phyloP scores from a whole-genome alignment of 2,329 filamentous ascomycete genomes.

The Xylaria sp. region DNA sequence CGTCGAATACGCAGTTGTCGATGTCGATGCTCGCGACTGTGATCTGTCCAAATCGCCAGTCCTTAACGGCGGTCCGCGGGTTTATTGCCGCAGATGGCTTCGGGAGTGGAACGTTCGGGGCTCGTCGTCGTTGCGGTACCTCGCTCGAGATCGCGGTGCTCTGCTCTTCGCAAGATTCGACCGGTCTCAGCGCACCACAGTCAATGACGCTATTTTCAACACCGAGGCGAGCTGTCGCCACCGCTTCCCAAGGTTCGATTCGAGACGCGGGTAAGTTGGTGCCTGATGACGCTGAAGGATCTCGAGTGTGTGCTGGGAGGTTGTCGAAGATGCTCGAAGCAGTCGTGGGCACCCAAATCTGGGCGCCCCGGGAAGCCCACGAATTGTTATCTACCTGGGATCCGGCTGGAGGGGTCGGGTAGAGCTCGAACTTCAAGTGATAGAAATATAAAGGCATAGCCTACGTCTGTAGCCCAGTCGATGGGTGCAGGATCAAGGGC shows the following conservation, averaged over 20 bases:
- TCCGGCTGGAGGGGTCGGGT: conserved; percentile 42
- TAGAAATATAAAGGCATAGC: conserved; percentile 60
- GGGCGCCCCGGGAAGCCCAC: conserved; percentile 14
- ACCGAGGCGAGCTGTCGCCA: conserved; percentile 14
- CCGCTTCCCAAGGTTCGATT: conserved; percentile 12
- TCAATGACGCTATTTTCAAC: conserved; percentile 40
- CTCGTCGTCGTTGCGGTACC: conserved; percentile 36
- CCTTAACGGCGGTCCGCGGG: conserved; percentile 48
- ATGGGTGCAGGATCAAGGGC: background rate
- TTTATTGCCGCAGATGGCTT: conserved; percentile 41
- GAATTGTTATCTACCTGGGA: conserved; percentile 9
- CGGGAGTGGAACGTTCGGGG: conserved; percentile 40
- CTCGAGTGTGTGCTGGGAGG: conserved; percentile 46
- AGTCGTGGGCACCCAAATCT: conserved; percentile 47
- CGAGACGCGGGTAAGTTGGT: conserved; percentile 7
- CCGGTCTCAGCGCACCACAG: conserved; percentile 41
- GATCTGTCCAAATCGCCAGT: conserved; percentile 80
- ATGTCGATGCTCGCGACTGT: conserved; percentile 78
- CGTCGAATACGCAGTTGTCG: conserved; percentile 32
- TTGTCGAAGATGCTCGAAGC: conserved; percentile 50
- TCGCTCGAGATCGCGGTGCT: conserved; percentile 38
- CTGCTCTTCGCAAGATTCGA: conserved; percentile 29
- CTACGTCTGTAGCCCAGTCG: conserved; percentile 17
- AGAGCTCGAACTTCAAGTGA: conserved; percentile 62
- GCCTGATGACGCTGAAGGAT: conserved; percentile 3